phyloP scores from a whole-genome alignment of 495 filamentous ascomycete genomes.

The Penicillium parvum region DNA sequence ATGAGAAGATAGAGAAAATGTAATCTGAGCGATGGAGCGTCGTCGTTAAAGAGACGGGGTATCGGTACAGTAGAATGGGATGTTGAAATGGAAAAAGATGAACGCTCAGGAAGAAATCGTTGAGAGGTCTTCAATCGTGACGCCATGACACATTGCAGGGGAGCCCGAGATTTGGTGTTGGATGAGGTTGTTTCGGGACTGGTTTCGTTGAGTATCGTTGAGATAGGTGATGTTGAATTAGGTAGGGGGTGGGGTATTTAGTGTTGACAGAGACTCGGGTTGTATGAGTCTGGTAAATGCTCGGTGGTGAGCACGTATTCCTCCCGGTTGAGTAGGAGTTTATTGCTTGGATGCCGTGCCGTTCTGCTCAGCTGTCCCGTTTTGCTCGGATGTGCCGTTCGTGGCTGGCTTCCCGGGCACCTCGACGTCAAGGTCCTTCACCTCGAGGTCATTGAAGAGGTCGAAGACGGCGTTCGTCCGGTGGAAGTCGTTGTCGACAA shows the following conservation, averaged over 20 bases:
- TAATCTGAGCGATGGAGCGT: slow-evolving; percentile 31
- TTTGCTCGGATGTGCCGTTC: slow-evolving; percentile 13
- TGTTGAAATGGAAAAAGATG: slow-evolving; percentile 40
- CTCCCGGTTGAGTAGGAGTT: slow-evolving; percentile 17
- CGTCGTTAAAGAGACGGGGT: slow-evolving; percentile 38
- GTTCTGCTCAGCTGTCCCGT: slow-evolving; percentile 20
- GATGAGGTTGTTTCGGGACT: slow-evolving; percentile 24
- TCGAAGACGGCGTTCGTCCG: slow-evolving; percentile 70
- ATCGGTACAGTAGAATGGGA: slow-evolving; percentile 29
- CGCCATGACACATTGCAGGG: slow-evolving; percentile 42
- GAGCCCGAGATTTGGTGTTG: slow-evolving; percentile 27
- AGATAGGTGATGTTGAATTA: slow-evolving; percentile 47
- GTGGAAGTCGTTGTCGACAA: slow-evolving; percentile 97
- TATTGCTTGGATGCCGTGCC: slow-evolving; percentile 31
- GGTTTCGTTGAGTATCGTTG: slow-evolving; percentile 38
- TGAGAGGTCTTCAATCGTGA: slow-evolving; percentile 49
- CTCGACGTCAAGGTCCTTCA: slow-evolving; percentile 57
- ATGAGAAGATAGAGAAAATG: slow-evolving; percentile 21
- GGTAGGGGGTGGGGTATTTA: slow-evolving; percentile 21
- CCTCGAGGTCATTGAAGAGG: slow-evolving; percentile 73
- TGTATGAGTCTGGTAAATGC: slow-evolving; percentile 7
- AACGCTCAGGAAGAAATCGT: slow-evolving; percentile 49
- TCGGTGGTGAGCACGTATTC: background rate
- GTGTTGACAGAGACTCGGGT: slow-evolving; percentile 16
- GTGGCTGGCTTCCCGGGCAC: slow-evolving; percentile 19